These are phyloP conservation scores for Phytophthora fragariaefolia DNA, from an alignment of 352 stramenopile species.

Conservation along the genomic window DNA sequence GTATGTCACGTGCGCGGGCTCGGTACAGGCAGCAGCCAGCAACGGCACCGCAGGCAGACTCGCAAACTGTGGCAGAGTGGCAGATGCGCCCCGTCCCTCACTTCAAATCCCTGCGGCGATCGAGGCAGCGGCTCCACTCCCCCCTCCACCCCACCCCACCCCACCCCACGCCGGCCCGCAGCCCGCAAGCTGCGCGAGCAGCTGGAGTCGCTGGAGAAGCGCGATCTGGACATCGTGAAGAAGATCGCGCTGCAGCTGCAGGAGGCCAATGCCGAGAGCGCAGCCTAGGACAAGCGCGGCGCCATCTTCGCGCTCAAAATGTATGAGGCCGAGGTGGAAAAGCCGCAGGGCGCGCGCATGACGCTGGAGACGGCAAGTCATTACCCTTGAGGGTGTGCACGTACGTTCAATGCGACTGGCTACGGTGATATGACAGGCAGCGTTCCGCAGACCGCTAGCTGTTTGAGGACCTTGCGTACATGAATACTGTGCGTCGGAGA, in stretches of 20 bases:
- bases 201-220: slow-evolving; percentile 92
- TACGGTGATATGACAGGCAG: slow-evolving; percentile 60
- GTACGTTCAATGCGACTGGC: slow-evolving; percentile 64
- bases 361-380: slow-evolving; percentile 95
- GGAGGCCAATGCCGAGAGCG: slow-evolving; percentile 97
- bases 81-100: too few species aligned
- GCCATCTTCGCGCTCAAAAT: slow-evolving; percentile 98
- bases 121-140: too few species aligned
- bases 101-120: too few species aligned
- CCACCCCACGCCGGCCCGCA: too few species aligned
- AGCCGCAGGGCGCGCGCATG: slow-evolving; percentile 97
- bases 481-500: too few species aligned
- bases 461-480: slow-evolving; percentile 53
- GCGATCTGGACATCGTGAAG: slow-evolving; percentile 96
- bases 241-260: slow-evolving; percentile 94
- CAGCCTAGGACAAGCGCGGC: slow-evolving; percentile 96
- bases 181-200: slow-evolving; percentile 90
- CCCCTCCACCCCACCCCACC: too few species aligned
- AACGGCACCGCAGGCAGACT: too few species aligned
- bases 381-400: slow-evolving; percentile 92
- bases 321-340: slow-evolving; percentile 98
- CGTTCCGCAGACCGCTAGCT: slow-evolving; percentile 41
- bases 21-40: too few species aligned
- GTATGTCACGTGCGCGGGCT: too few species aligned
- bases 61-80: too few species aligned